phyloP scores from a whole-genome alignment of 805 yeast species.

The Jamesozyma lodderae region DNA sequence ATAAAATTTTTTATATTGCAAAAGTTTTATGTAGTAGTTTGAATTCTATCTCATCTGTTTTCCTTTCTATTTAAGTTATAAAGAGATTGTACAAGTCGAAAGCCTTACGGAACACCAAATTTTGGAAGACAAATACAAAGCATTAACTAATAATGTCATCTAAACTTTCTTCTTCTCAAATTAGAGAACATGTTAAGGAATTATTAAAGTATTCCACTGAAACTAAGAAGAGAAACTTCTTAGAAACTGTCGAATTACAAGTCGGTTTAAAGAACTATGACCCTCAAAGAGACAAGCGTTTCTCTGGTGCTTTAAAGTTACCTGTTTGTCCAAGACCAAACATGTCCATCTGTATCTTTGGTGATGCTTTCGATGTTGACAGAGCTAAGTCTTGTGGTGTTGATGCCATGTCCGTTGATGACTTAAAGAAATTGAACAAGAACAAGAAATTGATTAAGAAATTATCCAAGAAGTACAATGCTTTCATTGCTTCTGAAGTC shows the following conservation, averaged over 20 bases:
- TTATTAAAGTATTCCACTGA: constrained; percentile 82
- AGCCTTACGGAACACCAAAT: constrained; percentile 46
- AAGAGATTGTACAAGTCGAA: constrained; percentile 33
- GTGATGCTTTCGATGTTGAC: constrained; percentile 99
- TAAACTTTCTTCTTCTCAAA: constrained; percentile 84
- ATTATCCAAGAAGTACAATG: constrained; percentile 99
- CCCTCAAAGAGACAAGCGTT: constrained; percentile 99
- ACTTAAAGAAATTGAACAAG: constrained; percentile 99
- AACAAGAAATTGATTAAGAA: constrained; percentile 99
- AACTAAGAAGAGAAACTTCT: constrained; percentile 99
- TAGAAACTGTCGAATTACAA: constrained; percentile 99
- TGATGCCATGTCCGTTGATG: constrained; percentile 99
- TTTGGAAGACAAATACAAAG: constrained; percentile 59
- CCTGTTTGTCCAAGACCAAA: constrained; percentile 99
- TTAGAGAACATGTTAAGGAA: constrained; percentile 93
- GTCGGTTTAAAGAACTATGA: constrained; percentile 99
- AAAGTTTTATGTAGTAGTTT: background rate
- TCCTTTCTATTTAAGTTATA: background rate
- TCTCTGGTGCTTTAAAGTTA: constrained; percentile 98
- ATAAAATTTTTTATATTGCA: background rate
- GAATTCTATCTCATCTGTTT: background rate
- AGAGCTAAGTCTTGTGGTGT: constrained; percentile 99
- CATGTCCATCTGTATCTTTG: constrained; percentile 99
- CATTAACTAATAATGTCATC: constrained; percentile 48
- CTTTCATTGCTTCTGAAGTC: constrained; percentile 98